Base-by-base conservation (phyloP, 345 rosid species). In the Noccaea caerulescens region DNA sequence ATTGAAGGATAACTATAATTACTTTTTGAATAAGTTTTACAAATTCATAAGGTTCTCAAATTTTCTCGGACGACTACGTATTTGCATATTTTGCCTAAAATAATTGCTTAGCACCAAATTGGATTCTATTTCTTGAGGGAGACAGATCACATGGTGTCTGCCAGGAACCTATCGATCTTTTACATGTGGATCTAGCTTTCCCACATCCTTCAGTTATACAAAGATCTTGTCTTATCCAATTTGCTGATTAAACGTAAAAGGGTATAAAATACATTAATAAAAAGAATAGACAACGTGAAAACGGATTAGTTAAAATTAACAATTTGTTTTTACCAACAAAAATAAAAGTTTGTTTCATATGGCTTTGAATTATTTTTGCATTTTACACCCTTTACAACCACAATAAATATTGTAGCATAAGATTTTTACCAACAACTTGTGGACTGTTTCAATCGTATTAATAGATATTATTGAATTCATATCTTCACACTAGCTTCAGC, bases 101-200 rank as follows among this genome's bases (percentile, higher is more conserved):
- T 60, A 62, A 53, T 53, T 43, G 58, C 36, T 32, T 45, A 63
- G 50, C 58, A 37, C 46, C 34, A 72, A 49, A 64, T 64, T 45
- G 55, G 56, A 55, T 37, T 72, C 34, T 55, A 72, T 34, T 3
- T 64, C 43, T 27, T 64, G 67, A 66, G 13, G 58, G 38, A 47
- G 67, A 51, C 75, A 41, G 25, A 23, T 7, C 66, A 56, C 55
- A 55, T 69, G 71, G 32, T 30, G 23, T 33, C 47, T 30, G 46
- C 58, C 59, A 39, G 10, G 46, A 56, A 47, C 71, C 47, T 33
- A 69, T 69, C 58, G 61, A 49, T 54, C 30, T 11, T 60, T 46
- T 63, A 63, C 71, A 63, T 63, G 75, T 76, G 79, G 79, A 69
- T 63, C 60, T 47, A 30, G 74, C 30, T 55, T 54, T 20, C 59